Evolutionary conservation across 352 stramenopile species (phyloP), one percentile per base, ranked within the genome.

Genomic region (Pythium utonaiense): DNA sequence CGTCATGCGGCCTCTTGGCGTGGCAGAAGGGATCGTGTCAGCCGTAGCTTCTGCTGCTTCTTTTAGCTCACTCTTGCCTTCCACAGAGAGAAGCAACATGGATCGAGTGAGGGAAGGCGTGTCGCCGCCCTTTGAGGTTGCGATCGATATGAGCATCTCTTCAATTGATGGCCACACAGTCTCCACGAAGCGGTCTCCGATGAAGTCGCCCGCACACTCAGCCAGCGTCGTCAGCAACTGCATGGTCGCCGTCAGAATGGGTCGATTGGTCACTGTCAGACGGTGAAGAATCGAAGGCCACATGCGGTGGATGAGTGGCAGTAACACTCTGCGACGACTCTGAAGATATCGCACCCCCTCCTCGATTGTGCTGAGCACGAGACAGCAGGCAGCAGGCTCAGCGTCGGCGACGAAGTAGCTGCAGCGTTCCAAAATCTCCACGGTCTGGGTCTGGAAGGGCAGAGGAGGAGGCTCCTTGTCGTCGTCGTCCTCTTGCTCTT

Each of bases 101-200:
- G 81, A 81, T 22, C 82, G 72, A 19, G 80, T 89, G 16, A 90
- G 53, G 24, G 77, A 67, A 28, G 76, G 62, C 0, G 53, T 45
- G 9, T 66, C 24, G 2, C 24, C 17, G 8, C 47, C 34, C 40
- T 47, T 25, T 25, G 40, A 47, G 27, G 8, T 6, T n/a, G 17
- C 49, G 31, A 89, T 78, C 2, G 53, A 52, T 36, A 63, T 19
- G 19, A 95, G 62, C 42, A 89, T 64, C 14, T 53, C 56, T 31
- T 66, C 68, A 14, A 92, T 57, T 7, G 69, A 45, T 30, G 86
- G 84, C 86, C 86, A 95, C n/a, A 90, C 72, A 3, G 71, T 80
- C 59, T 93, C 75, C 8, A 94, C 78, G 61, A 95, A 94, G 3
- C 78, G 72, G 45, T 91, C 81, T 27, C 75, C 83, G 34, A 95